Conservation (phyloP, 306 rosid species). For the Citrullus colocynthis region DNA sequence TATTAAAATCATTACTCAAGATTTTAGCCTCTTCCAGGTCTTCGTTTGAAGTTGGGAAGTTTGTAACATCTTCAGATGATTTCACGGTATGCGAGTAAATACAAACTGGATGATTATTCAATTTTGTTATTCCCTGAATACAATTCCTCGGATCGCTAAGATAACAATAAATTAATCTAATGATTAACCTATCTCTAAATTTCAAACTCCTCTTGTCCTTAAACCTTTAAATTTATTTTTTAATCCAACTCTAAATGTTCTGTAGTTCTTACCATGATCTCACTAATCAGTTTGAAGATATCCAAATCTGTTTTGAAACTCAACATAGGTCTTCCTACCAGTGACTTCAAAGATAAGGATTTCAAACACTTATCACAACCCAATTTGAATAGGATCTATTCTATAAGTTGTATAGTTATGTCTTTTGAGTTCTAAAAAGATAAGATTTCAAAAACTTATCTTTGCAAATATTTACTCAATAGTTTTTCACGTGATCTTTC, state of each 20-base stretch:
- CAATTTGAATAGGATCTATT: background rate
- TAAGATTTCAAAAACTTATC: too few relatives aligned
- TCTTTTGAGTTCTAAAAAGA: too few relatives aligned
- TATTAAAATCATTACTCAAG: background rate
- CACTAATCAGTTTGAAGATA: background rate
- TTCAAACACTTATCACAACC: background rate
- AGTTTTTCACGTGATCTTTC: too few relatives aligned
- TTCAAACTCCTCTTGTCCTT: background rate
- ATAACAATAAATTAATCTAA: background rate
- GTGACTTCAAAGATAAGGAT: background rate
- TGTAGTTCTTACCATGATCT: background rate
- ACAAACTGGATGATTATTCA: background rate
- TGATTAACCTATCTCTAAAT: background rate
- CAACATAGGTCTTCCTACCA: background rate
- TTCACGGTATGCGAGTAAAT: conserved; percentile 41
- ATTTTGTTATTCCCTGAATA: background rate
- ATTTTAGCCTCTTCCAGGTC: conserved; percentile 34
- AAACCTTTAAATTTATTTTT: background rate
- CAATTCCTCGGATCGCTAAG: background rate
- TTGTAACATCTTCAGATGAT: conserved; percentile 88
- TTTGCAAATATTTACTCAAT: too few relatives aligned
- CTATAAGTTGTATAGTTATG: too few relatives aligned
- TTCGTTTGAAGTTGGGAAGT: conserved; percentile 49
- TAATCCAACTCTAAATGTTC: background rate
- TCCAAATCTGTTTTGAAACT: background rate